Conservation (phyloP, 345 rosid genomes). For the Mercurialis annua region DNA sequence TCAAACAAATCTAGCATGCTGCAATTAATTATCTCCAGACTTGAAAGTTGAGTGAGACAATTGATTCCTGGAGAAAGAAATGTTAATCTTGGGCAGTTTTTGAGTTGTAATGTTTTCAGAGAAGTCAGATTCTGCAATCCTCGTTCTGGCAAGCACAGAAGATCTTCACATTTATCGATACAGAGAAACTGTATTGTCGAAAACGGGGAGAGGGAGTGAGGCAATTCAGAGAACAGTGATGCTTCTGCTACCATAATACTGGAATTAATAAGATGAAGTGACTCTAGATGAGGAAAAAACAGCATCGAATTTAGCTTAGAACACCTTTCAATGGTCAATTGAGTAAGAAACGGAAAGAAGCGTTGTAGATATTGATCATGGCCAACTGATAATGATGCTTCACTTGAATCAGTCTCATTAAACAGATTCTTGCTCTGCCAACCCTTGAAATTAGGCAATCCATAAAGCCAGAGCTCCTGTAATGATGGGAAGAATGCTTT, state of each 20-base stretch:
- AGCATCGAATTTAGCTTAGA: slow-evolving; percentile 10
- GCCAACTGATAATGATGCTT: background rate
- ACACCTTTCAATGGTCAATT: slow-evolving; percentile 12
- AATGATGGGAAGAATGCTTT: slow-evolving; percentile 8
- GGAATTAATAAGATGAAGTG: slow-evolving; percentile 7
- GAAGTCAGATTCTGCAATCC: slow-evolving; percentile 12
- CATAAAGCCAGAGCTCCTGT: slow-evolving; percentile 14
- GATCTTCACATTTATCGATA: slow-evolving; percentile 6
- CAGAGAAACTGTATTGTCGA: slow-evolving; percentile 6
- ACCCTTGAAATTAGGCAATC: slow-evolving; percentile 12
- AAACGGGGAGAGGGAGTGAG: slow-evolving; percentile 1
- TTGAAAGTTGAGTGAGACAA: slow-evolving; percentile 9
- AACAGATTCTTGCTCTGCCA: background rate
- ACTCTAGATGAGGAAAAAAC: slow-evolving; percentile 6
- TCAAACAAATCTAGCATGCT: slow-evolving; percentile 3
- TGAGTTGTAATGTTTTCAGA: slow-evolving; percentile 6
- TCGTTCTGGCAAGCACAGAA: slow-evolving; percentile 9
- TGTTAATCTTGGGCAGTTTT: slow-evolving; percentile 1
- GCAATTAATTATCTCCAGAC: slow-evolving; percentile 12
- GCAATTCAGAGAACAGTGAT: background rate
- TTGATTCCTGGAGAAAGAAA: slow-evolving; percentile 17
- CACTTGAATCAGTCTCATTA: background rate
- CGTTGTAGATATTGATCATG: background rate
- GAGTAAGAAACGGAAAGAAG: background rate
- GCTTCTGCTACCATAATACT: too few species aligned